Evolutionary conservation across 306 rosid genomes (phyloP).

Genomic region (Cicer bijugum): DNA sequence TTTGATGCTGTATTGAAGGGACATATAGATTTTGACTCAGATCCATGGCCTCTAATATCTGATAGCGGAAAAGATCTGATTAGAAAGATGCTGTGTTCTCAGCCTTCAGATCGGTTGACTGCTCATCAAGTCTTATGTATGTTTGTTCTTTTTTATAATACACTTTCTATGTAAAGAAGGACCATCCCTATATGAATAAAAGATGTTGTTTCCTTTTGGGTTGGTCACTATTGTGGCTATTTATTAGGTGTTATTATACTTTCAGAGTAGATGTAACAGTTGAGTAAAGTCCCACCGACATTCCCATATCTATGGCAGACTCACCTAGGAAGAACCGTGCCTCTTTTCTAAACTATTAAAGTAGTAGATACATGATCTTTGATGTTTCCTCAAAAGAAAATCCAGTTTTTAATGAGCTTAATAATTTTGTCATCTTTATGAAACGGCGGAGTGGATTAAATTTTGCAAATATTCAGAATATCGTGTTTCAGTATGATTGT

Average conservation of each 20-base stretch:
- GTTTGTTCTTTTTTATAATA: slow-evolving; percentile 49
- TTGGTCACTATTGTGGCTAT: slow-evolving; percentile 14
- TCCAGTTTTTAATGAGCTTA: slow-evolving; percentile 22
- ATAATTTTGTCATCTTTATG: slow-evolving; percentile 22
- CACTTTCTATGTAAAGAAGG: slow-evolving; percentile 31
- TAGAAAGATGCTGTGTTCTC: slow-evolving; percentile 83
- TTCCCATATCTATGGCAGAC: slow-evolving; percentile 25
- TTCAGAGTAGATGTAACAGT: slow-evolving; percentile 40
- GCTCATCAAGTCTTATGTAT: slow-evolving; percentile 94
- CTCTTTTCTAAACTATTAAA: slow-evolving; percentile 13
- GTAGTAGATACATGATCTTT: slow-evolving; percentile 12
- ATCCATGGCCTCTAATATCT: slow-evolving; percentile 92
- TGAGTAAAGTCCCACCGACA: slow-evolving; percentile 27
- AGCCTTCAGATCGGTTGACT: slow-evolving; percentile 76
- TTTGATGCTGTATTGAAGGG: slow-evolving; percentile 96
- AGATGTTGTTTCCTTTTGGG: slow-evolving; percentile 34
- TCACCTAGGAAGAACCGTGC: slow-evolving; percentile 12
- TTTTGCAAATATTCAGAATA: slow-evolving; percentile 25
- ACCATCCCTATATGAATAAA: slow-evolving; percentile 25
- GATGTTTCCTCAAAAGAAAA: slow-evolving; percentile 37
- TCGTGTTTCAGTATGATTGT: slow-evolving; percentile 37
- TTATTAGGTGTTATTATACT: slow-evolving; percentile 36
- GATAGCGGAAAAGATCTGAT: slow-evolving; percentile 85
- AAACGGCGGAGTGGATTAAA: not conserved
- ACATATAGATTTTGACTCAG: slow-evolving; percentile 87